Base-by-base conservation (phyloP, 306 rosid species). In the Calophaca sinica region DNA sequence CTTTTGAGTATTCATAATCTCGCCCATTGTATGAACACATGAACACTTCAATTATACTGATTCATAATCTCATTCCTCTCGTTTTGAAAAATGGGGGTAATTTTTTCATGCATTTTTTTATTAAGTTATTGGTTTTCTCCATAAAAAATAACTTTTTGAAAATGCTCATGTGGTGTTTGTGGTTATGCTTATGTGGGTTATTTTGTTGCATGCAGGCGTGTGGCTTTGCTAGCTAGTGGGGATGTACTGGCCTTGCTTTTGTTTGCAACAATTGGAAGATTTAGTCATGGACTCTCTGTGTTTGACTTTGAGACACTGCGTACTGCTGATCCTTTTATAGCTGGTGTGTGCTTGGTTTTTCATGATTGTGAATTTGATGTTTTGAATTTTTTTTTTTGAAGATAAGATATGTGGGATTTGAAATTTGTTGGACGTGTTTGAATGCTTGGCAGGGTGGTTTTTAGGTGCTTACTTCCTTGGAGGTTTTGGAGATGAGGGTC, bases 321-420 rank as follows among this genome's bases (percentile, higher is more conserved):
- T 8, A 90, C 98, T 2, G 98, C 93, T n/a, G 99, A 92, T 67
- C 99, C 98, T 72, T 94, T 94, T 71, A 79, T 94, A 81, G 99
- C 99, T 12, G 99, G 98, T 94, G 62, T 14, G 84, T n/a, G 53
- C 3, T 66, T 66, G 14, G 11, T 35, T 52, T 67, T n/a, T n/a
- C 33, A 5, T 52, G 74, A 26, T 44, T 62, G 73, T 69, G 14
- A 36, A 9, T n/a, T n/a, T n/a, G n/a, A n/a, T n/a, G n/a, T n/a
- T 36, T 62, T 36, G 3, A 26, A 53, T n/a, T 66, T 2, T n/a
- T n/a, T n/a, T n/a, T n/a, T 63, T 44, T 36, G 63, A 38, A 31
- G 72, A 45, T 38, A 32, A 29, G 28, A 31, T 42, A 11, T 38
- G 50, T 20, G 68, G 26, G 29, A 53, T 52, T 57, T 59, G 42